These are phyloP conservation scores for Sorghum bicolor DNA, from an alignment of 176 grass and related monocot species.

Conservation along the genomic window DNA sequence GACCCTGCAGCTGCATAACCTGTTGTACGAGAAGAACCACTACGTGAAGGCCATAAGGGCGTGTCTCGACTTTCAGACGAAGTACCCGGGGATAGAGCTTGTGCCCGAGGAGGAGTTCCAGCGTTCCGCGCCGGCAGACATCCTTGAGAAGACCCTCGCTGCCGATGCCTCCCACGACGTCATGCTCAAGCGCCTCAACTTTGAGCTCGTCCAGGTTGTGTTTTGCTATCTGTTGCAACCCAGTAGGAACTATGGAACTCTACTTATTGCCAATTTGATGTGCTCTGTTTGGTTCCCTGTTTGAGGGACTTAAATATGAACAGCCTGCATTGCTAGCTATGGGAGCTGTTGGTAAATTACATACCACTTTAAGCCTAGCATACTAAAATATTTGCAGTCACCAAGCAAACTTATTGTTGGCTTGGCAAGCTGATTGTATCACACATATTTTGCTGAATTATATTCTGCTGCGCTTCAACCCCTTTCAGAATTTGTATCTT, in stretches of 20 bases:
- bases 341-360: not conserved
- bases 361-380: not conserved
- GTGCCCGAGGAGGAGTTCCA: conserved; percentile 88
- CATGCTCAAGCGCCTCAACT: conserved; percentile 97
- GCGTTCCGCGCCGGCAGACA: conserved; percentile 45
- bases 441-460: not conserved
- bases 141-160: conserved; percentile 72
- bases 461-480: not conserved
- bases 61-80: conserved; percentile 82
- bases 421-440: not conserved
- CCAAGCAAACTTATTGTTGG: not conserved
- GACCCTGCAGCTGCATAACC: conserved; percentile 84
- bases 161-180: conserved; percentile 68
- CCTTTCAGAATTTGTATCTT: not conserved
- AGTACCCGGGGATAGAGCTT: conserved; percentile 85
- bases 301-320: not conserved
- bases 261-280: not conserved
- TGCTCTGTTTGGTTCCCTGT: not conserved
- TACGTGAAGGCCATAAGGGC: conserved; percentile 91
- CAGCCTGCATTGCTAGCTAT: not conserved
- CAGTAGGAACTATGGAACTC: not conserved
- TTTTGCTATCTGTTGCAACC: not conserved
- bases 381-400: not conserved
- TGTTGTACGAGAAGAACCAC: conserved; percentile 98
- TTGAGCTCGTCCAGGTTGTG: conserved; percentile 80